Percentiles rank a stretch among this genome's conserved stretches.
Evolutionary conservation across 148 eudicot genomes (phyloP).

Genomic region (Limonium bicolor): DNA sequence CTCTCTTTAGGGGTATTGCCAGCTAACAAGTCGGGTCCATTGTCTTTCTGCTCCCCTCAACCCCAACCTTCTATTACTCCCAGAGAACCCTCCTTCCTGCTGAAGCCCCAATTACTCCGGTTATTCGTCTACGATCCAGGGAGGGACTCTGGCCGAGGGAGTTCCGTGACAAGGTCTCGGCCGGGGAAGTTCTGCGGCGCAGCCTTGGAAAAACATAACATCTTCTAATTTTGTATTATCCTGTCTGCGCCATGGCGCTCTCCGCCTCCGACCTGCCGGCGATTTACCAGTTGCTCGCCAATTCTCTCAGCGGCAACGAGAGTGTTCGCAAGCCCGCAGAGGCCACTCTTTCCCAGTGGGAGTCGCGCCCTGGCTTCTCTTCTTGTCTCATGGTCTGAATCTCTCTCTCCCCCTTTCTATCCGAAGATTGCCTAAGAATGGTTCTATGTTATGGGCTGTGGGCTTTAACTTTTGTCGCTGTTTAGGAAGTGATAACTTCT

Average conservation of each 20-base stretch:
- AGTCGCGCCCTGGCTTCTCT: constrained; percentile 78
- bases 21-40: too few relatives aligned
- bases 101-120: too few relatives aligned
- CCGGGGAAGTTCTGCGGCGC: too few relatives aligned
- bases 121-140: too few relatives aligned
- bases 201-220: too few relatives aligned
- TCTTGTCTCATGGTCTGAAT: constrained; percentile 60
- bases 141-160: too few relatives aligned
- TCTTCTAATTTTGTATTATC: too few relatives aligned
- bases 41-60: too few relatives aligned
- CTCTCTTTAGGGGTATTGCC: too few relatives aligned
- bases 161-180: too few relatives aligned
- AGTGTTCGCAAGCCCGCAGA: constrained; percentile 69
- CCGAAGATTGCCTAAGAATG: background rate
- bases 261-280: constrained; percentile 71
- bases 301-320: constrained; percentile 58
- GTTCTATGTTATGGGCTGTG: background rate
- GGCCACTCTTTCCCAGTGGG: constrained; percentile 67
- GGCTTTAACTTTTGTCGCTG: background rate
- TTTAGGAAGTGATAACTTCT: constrained; percentile 82
- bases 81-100: too few relatives aligned
- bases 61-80: too few relatives aligned
- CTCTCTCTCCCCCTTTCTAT: background rate
- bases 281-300: constrained; percentile 65
- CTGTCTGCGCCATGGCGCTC: constrained; percentile 86